Base-by-base conservation (phyloP, 78 protist genomes). In the Emiliania huxleyi region DNA sequence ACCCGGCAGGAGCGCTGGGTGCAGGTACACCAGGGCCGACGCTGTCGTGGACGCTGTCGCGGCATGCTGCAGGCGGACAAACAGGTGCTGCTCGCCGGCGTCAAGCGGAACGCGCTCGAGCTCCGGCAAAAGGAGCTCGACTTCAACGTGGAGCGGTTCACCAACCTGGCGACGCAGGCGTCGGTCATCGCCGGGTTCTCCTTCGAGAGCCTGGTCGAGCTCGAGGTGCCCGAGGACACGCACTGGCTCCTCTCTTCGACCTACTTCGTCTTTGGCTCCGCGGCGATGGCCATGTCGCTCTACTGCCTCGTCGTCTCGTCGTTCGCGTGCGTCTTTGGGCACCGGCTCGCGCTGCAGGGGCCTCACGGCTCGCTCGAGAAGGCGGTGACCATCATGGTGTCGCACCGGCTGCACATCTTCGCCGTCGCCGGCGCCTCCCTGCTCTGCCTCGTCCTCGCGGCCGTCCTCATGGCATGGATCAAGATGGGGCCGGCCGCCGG, bases 281-380 rank as follows among this genome's bases (percentile, higher is more conserved):
- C 48, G n/a, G 85, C 85, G 46, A 37, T 77, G 85, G 46, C 48
- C 19, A 45, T 77, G 18, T 37, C 85, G 21, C 44, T 77, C 48
- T 77, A 77, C 29, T 18, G 6, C 33, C 48, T 77, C 29, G 15
- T 4, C 48, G 29, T 77, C 33, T 18, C 85, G 19, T 77, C 85
- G 35, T 77, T 77, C 85, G 46, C 85, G 21, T 37, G 44, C 48
- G 85, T 77, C 48, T 77, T 40, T 19, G 85, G 85, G 37, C 85
- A 77, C 85, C 44, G 85, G 42, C 85, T 77, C 48, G 85, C 83
- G 44, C 83, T 35, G 83, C 85, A 40, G 48, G 85, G 85, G 18
- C 44, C 44, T 2, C 44, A 37, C 85, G 46, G 46, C 42, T 40
- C 49, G 35, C 46, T 77, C 19, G 85, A 77, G 2, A 3, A 22